A percentile compares a stretch with the other conserved stretches of the same genome.
phyloP scores from a whole-genome alignment of 768 basidiomycete genomes.

The Lyophyllum shimeji region DNA sequence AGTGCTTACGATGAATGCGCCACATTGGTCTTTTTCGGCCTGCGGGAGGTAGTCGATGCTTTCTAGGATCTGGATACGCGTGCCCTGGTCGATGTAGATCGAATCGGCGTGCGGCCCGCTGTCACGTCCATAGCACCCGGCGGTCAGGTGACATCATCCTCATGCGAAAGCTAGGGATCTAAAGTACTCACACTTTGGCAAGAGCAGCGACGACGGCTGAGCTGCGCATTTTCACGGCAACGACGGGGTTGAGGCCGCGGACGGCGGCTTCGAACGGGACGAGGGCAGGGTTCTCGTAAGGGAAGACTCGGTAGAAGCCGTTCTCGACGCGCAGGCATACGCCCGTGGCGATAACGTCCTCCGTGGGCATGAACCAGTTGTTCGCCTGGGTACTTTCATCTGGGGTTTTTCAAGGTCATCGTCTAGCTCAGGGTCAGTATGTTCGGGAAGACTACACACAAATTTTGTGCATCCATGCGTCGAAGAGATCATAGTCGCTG shows the following conservation, averaged over 20 bases:
- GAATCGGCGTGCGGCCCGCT: constrained; percentile 53
- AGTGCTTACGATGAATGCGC: constrained; percentile 65
- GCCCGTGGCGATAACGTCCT: constrained; percentile 69
- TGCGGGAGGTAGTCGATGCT: constrained; percentile 63
- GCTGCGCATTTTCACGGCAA: constrained; percentile 76
- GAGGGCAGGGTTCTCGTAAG: constrained; percentile 75
- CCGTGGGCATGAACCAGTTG: constrained; percentile 80
- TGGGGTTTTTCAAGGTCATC: constrained; percentile 23
- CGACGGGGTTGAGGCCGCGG: constrained; percentile 74
- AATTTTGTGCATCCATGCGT: constrained; percentile 78
- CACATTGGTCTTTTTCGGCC: constrained; percentile 88
- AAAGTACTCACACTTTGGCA: constrained; percentile 63
- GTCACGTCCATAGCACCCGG: constrained; percentile 1
- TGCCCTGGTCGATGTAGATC: constrained; percentile 74
- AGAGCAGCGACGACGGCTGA: constrained; percentile 79
- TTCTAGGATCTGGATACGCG: constrained; percentile 82
- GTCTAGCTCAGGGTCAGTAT: no score
- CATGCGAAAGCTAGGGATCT: not conserved
- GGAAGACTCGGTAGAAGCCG: constrained; percentile 76
- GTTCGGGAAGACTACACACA: no score
- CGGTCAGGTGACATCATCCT: not conserved
- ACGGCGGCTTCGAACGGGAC: constrained; percentile 81
- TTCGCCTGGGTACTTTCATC: constrained; percentile 62
- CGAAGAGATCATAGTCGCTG: constrained; percentile 77
- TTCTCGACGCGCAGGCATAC: constrained; percentile 68